Percentiles rank a stretch among this genome's conserved stretches.
These are phyloP conservation scores for Ehretia macrophylla DNA, from an alignment of 257 asterid species.

Conservation along the genomic window DNA sequence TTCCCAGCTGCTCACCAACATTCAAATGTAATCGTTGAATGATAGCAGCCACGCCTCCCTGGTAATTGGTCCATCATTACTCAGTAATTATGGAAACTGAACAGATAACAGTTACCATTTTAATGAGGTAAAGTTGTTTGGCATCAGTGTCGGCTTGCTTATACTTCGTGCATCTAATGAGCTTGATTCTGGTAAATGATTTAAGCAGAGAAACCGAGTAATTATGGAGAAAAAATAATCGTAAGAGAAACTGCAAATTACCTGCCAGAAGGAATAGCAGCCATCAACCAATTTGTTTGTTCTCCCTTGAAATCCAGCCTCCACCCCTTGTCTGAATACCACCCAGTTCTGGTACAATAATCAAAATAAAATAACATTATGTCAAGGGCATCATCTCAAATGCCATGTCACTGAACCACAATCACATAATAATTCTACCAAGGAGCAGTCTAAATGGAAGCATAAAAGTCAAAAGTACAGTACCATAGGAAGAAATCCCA, in stretches of 20 bases:
- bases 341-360: conserved; percentile 78
- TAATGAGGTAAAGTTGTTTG: no score
- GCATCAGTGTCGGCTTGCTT: no score
- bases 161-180: no score
- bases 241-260: conserved; percentile 15
- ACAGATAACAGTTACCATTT: no score
- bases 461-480: no score
- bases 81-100: neutral
- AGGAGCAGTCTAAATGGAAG: no score
- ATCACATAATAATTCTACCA: neutral
- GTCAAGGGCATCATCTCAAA: neutral
- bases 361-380: conserved; percentile 3
- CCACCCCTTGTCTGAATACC: conserved; percentile 91
- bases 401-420: neutral
- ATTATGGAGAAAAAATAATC: neutral
- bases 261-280: conserved; percentile 99
- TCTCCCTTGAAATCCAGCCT: conserved; percentile 98
- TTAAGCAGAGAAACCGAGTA: neutral
- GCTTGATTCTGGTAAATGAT: neutral
- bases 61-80: conserved; percentile 9
- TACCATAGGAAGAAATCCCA: no score
- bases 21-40: conserved; percentile 55
- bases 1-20: conserved; percentile 51
- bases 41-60: conserved; percentile 88
- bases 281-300: conserved; percentile 97